Evolutionary conservation across 192 early-diverging fungal genomes (phyloP).

Genomic region (Linnemannia hyalina): DNA sequence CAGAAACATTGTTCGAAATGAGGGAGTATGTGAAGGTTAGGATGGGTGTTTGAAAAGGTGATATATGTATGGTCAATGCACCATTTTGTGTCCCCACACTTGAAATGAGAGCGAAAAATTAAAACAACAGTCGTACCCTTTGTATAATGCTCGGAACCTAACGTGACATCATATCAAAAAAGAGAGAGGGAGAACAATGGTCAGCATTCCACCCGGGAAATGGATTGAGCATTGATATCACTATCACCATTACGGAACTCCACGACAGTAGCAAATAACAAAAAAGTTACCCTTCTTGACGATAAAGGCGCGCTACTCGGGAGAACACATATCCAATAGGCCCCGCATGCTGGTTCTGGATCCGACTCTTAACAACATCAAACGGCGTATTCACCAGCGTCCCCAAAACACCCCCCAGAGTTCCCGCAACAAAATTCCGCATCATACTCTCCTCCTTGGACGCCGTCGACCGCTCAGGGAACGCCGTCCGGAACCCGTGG

Average conservation of each 20-base stretch:
- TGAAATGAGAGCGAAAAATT: neutral
- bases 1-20: neutral
- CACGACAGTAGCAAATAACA: neutral
- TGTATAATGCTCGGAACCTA: constrained; percentile 82
- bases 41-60: neutral
- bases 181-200: neutral
- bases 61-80: neutral
- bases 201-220: too few species aligned
- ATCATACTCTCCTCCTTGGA: constrained; percentile 78
- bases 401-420: constrained; percentile 89
- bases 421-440: constrained; percentile 88
- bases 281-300: constrained; percentile 83
- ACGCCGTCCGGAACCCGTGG: constrained; percentile 70
- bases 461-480: constrained; percentile 70
- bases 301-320: constrained; percentile 76
- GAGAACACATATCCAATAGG: constrained; percentile 81
- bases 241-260: too few species aligned
- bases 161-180: neutral
- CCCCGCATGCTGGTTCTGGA: constrained; percentile 78
- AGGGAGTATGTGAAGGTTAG: neutral
- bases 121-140: constrained; percentile 61
- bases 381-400: constrained; percentile 92
- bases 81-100: neutral
- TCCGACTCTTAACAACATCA: constrained; percentile 94
- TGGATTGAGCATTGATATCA: too few species aligned